phyloP scores from a whole-genome alignment of 306 rosid genomes.

The Medicago ruthenica region DNA sequence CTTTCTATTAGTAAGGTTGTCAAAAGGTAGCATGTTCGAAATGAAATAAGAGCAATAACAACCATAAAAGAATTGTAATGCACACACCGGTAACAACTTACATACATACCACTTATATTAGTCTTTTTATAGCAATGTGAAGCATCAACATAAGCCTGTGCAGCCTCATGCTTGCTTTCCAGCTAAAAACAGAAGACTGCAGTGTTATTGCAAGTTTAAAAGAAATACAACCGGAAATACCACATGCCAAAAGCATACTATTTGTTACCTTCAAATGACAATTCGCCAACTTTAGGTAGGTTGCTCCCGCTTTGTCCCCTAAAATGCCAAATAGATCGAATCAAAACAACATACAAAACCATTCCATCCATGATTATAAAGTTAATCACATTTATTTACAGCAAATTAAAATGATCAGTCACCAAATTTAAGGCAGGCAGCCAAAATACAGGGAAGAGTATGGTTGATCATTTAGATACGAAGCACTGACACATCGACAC shows the following conservation, averaged over 20 bases:
- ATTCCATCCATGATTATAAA: neutral
- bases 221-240: slow-evolving; percentile 8
- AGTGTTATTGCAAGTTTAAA: slow-evolving; percentile 8
- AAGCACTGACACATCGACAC: too few species aligned
- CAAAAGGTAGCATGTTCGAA: neutral
- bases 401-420: slow-evolving; percentile 20
- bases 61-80: neutral
- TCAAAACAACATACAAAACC: slow-evolving; percentile 36
- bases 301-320: slow-evolving; percentile 91
- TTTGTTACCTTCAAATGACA: slow-evolving; percentile 84
- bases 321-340: slow-evolving; percentile 34
- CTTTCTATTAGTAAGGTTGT: too few species aligned
- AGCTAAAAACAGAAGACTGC: slow-evolving; percentile 53
- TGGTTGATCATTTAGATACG: neutral
- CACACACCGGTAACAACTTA: neutral
- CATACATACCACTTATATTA: slow-evolving; percentile 62
- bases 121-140: slow-evolving; percentile 92
- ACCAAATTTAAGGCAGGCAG: slow-evolving; percentile 15
- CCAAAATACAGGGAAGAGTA: neutral
- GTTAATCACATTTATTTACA: neutral
- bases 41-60: neutral
- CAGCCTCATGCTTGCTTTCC: slow-evolving; percentile 97
- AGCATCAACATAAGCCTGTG: slow-evolving; percentile 91
- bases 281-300: slow-evolving; percentile 73
- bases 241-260: slow-evolving; percentile 34